These are phyloP conservation scores for Trametes meyenii DNA, from an alignment of 768 basidiomycete species.

Conservation along the genomic window DNA sequence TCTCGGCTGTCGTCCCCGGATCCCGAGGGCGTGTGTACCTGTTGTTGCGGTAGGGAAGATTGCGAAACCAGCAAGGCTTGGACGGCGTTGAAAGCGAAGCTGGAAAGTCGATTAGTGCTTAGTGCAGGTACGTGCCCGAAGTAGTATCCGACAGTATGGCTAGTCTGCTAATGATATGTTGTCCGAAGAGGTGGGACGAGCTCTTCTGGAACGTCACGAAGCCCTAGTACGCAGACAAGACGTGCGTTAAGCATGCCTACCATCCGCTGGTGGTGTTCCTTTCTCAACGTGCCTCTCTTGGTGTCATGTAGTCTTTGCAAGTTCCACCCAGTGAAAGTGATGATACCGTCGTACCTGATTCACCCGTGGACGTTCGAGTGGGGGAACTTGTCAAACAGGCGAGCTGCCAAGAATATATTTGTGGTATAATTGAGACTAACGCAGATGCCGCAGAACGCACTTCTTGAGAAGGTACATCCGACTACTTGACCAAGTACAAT, in stretches of 20 bases:
- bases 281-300: background rate
- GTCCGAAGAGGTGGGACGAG: constrained; percentile 81
- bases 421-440: background rate
- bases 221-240: constrained; percentile 78
- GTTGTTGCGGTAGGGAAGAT: constrained; percentile 68
- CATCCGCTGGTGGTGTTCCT: background rate
- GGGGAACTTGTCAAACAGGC: constrained; percentile 33
- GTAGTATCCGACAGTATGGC: background rate
- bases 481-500: background rate
- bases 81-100: constrained; percentile 62
- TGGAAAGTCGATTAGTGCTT: constrained; percentile 78
- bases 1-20: constrained; percentile 79
- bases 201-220: constrained; percentile 83
- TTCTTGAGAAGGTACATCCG: constrained; percentile 38
- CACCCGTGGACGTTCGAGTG: constrained; percentile 32
- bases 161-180: constrained; percentile 3
- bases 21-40: constrained; percentile 50
- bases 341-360: constrained; percentile 14
- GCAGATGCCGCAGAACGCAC: constrained; percentile 27
- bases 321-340: background rate
- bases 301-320: background rate
- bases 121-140: constrained; percentile 72
- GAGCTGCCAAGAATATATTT: background rate
- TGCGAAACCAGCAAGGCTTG: constrained; percentile 70
- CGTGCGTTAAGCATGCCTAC: constrained; percentile 41